Evolutionary conservation across 371 early-diverging fungal species (phyloP), one percentile per base, ranked within the genome.

Genomic region (Mortierella sp.): DNA sequence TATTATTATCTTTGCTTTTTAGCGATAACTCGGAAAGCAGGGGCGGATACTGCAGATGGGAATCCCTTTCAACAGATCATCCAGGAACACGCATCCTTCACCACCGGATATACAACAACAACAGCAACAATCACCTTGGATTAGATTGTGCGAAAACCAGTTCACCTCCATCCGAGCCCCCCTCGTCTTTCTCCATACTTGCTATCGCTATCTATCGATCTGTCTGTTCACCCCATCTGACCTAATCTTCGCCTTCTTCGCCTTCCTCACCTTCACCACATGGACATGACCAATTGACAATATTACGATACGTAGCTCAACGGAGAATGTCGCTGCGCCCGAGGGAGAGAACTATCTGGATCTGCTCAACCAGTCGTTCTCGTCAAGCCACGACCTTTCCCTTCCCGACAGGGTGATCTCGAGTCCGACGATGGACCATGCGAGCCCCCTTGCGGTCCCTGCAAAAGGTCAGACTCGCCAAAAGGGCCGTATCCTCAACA

Each of bases 311-410:
- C n/a, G 29, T 9, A 70, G 71, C 47, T 70, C 71, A 41, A 26
- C 37, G 9, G 74, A 55, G 4, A 67, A 73, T 44, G 40, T 64
- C 31, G 16, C 67, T 31, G 66, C 71, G 29, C 31, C 71, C 31
- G 66, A 41, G 3, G 34, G 61, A 43, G 68, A 72, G 8, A 72
- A 72, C 5, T 94, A 91, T 73, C 96, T 96, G 3, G 94, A 92
- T 39, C 86, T 97, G 64, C 87, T 97, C 53, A 90, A 94, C 77
- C 94, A 97, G 55, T 97, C 97, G 71, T 97, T 97, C 74, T 93
- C 92, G 71, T 93, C 96, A 79, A 89, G 89, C 34, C 89, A 89
- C 50, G 94, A 94, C 92, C 80, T 95, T 2, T 89, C 89, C 7
- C 90, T 90, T 29, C 91, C 93, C 0, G 90, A 91, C 52, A 90